Evolutionary conservation across 2,329 filamentous ascomycete species (phyloP).

Genomic region (Fusarium verticillioides): DNA sequence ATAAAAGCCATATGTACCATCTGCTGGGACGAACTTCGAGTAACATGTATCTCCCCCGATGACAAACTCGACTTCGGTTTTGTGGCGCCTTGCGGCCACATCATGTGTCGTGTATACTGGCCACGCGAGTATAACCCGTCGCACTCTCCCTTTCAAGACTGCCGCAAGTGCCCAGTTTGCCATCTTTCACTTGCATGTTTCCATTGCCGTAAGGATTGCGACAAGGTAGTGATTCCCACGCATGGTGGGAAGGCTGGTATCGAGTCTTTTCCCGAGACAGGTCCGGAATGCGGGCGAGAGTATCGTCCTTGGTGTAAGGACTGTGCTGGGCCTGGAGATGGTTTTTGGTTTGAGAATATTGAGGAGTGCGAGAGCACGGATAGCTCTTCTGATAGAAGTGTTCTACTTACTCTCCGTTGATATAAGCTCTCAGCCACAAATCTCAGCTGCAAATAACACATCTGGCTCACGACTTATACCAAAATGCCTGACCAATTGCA

Average conservation of each 20-base stretch:
- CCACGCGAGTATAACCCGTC: not conserved
- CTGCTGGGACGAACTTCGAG: not conserved
- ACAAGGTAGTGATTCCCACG: not conserved
- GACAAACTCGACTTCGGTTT: not conserved
- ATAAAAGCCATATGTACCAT: slow-evolving; percentile 1
- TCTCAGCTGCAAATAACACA: too few species aligned
- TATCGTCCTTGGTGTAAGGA: not conserved
- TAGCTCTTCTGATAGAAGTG: too few species aligned
- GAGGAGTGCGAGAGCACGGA: too few species aligned
- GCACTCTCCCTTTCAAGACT: not conserved
- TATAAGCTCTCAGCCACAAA: too few species aligned
- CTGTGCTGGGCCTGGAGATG: not conserved
- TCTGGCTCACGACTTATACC: too few species aligned
- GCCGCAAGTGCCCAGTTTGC: not conserved
- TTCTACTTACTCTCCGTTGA: too few species aligned
- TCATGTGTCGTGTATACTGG: slow-evolving; percentile 10
- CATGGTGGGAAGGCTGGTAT: not conserved
- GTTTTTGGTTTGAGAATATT: not conserved
- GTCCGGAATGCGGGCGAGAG: not conserved
- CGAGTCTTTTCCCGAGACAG: not conserved
- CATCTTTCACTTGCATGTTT: not conserved
- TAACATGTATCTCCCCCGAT: not conserved
- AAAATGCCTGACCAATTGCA: too few species aligned
- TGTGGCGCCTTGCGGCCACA: slow-evolving; percentile 10
- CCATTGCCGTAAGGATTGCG: not conserved